Base-by-base conservation (phyloP, 2,329 filamentous ascomycete species). In the Falciphora oryzae region DNA sequence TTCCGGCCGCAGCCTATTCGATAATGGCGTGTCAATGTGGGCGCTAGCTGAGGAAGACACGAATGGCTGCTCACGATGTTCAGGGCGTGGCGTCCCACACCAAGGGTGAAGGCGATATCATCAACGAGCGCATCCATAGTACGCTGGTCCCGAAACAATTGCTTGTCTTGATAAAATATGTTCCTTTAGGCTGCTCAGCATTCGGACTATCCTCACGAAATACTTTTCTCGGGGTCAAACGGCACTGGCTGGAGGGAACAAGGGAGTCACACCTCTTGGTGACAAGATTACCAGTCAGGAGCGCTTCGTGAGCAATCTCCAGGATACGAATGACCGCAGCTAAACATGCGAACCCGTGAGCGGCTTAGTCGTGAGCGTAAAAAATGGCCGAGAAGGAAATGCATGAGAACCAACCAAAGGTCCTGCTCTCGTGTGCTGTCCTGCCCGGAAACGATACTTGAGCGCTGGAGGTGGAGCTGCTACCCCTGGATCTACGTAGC, bases 131-230 rank as follows among this genome's bases (percentile, higher is more conserved):
- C 80, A 72, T 95, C 88, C 0, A 95, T 90, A 18, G 85, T 80
- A 22, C 75, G 72, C 73, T 95, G 92, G 62, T 80, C 87, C 27
- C 82, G 80, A 71, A 95, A 96, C 0, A 96, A 78, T 13, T 86
- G 82, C 5, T 88, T 85, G 68, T 93, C 83, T 69, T 91, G 86
- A 72, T 96, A 96, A 74, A 89, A 96, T 4, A 96, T 87, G 70
- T 91, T 90, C 67, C 91, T 94, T 66, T n/a, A 4, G n/a, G 13
- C 25, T 29, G 57, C 38, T 61, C 18, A 29, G 14, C 22, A 44
- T 31, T 27, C 18, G 1, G 13, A 28, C 14, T 8, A 38, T 38
- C 13, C 25, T 22, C 22, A 28, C 22, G 27, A 31, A 8, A 38
- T 29, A 38, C 4, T 44, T 22, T 57, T 64, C n/a, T 67, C 5